Conservation (phyloP, 805 yeast species). For the Saccharomycopsis javanensis region DNA sequence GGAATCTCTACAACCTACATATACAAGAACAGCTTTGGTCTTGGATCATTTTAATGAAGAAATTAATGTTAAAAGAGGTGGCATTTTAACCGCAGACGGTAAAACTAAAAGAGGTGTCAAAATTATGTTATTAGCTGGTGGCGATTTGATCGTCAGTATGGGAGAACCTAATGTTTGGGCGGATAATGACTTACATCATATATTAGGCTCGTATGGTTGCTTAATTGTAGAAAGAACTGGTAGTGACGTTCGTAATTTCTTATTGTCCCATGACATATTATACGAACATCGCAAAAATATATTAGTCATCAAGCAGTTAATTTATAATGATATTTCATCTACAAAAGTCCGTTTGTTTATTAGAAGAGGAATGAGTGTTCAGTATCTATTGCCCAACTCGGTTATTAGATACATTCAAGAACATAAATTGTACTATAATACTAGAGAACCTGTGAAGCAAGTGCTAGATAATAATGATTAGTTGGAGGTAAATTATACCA, state of each 20-base stretch:
- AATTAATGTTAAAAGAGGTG: conserved; percentile 82
- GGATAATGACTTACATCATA: conserved; percentile 88
- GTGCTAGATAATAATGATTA: conserved; percentile 31
- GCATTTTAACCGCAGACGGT: conserved; percentile 54
- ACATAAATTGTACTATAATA: conserved; percentile 73
- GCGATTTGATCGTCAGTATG: conserved; percentile 95
- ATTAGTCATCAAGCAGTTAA: conserved; percentile 87
- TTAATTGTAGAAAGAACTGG: conserved; percentile 95
- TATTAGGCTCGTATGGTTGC: conserved; percentile 92
- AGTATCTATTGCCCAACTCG: conserved; percentile 84
- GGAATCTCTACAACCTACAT: conserved; percentile 88
- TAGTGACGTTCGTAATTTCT: conserved; percentile 84
- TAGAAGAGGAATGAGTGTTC: conserved; percentile 94
- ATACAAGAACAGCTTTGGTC: conserved; percentile 90
- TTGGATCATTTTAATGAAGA: conserved; percentile 95
- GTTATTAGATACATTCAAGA: conserved; percentile 94
- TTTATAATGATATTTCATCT: conserved; percentile 91
- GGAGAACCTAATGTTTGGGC: conserved; percentile 99
- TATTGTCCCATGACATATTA: conserved; percentile 92
- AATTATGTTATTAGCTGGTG: conserved; percentile 94
- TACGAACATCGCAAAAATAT: conserved; percentile 92
- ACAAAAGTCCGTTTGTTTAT: conserved; percentile 90
- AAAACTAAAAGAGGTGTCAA: conserved; percentile 69
- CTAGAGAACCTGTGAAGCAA: conserved; percentile 89
- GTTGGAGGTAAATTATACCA: neutral